Conservation (phyloP, 176 grass and related monocot species). For the Melocanna baccifera region DNA sequence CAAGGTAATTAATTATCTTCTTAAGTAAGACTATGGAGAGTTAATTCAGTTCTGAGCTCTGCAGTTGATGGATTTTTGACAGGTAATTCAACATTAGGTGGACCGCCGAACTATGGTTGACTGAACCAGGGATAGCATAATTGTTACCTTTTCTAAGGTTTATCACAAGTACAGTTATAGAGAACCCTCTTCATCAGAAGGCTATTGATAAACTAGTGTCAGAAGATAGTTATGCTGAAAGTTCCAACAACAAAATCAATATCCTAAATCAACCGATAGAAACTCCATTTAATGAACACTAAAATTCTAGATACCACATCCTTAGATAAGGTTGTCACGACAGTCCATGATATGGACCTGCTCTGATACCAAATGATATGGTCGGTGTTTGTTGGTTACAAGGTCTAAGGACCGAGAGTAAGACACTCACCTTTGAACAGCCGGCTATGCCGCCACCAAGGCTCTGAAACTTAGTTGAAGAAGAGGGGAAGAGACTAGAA, state of each 20-base stretch:
- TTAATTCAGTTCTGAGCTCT: neutral
- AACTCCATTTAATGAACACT: neutral
- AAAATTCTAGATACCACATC: neutral
- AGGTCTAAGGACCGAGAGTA: too few relatives aligned
- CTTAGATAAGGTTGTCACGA: neutral
- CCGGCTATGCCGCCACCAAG: too few relatives aligned
- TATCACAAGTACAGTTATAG: neutral
- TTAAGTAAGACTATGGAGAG: neutral
- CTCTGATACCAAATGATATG: too few relatives aligned
- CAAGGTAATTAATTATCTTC: neutral
- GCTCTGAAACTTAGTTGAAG: too few relatives aligned
- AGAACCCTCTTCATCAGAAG: neutral
- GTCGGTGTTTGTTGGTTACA: too few relatives aligned
- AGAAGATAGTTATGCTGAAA: constrained; percentile 6
- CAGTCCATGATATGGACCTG: too few relatives aligned
- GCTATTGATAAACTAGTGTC: neutral
- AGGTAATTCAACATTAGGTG: neutral
- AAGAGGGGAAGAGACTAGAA: too few relatives aligned
- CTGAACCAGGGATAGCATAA: neutral
- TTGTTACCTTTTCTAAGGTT: neutral
- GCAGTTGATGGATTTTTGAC: neutral
- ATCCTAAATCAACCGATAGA: neutral
- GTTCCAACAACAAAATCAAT: neutral
- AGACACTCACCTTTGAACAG: too few relatives aligned
- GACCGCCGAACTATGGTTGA: neutral